These are phyloP conservation scores for Penicillium verhagenii DNA, from an alignment of 495 filamentous ascomycete species.

Conservation along the genomic window DNA sequence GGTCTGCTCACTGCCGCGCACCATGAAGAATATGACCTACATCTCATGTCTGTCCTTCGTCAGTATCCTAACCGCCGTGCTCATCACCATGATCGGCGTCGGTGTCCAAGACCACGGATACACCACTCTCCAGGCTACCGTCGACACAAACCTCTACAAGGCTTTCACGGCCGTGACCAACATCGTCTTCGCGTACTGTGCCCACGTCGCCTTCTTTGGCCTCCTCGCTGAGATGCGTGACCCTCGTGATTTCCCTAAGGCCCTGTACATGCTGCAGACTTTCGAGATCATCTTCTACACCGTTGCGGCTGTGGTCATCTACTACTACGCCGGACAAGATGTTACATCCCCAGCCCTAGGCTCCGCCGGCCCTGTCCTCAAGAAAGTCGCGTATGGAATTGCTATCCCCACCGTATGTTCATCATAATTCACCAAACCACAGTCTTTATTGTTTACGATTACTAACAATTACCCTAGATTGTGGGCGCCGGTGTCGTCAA, in stretches of 20 bases:
- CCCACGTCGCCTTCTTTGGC: conserved; percentile 65
- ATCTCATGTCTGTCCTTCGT: conserved; percentile 58
- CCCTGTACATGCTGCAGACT: conserved; percentile 59
- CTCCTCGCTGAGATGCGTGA: conserved; percentile 75
- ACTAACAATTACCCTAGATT: conserved; percentile 26
- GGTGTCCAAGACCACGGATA: conserved; percentile 38
- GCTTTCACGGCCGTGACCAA: conserved; percentile 36
- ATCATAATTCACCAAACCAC: not conserved
- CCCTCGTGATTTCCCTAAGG: conserved; percentile 61
- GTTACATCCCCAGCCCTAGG: conserved; percentile 71
- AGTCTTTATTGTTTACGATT: not conserved
- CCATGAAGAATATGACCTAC: conserved; percentile 57
- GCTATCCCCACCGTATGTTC: conserved; percentile 61
- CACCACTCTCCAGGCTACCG: conserved; percentile 17
- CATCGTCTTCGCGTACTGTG: conserved; percentile 42
- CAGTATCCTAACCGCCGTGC: conserved; percentile 65
- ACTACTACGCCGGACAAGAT: conserved; percentile 62
- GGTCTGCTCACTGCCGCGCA: conserved; percentile 62
- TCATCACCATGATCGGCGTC: conserved; percentile 69
- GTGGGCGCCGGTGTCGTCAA: conserved; percentile 53
- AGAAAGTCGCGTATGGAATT: conserved; percentile 71
- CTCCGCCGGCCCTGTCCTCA: conserved; percentile 58
- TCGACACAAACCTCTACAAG: conserved; percentile 25
- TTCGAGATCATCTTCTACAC: conserved; percentile 64
- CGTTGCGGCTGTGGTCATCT: conserved; percentile 51